These are phyloP conservation scores for Solanum clarkiae DNA, from an alignment of 257 asterid genomes.

Conservation along the genomic window DNA sequence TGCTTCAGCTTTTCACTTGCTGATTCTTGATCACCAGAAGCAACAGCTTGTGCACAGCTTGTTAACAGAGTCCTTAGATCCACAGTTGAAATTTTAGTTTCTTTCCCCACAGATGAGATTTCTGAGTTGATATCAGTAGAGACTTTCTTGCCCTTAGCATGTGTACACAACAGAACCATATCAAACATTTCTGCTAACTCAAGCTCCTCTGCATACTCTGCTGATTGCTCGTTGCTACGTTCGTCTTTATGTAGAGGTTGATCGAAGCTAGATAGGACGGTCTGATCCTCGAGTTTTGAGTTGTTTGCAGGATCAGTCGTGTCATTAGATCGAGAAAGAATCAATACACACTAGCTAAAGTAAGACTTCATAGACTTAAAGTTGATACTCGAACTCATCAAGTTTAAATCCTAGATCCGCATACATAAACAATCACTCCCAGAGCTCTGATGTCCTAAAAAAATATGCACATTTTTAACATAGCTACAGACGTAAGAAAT, in stretches of 20 bases:
- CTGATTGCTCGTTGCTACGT: not conserved
- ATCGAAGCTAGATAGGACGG: not conserved
- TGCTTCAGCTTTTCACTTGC: not conserved
- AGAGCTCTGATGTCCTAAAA: not conserved
- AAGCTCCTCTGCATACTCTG: not conserved
- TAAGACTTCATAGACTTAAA: no score
- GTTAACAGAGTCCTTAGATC: not conserved
- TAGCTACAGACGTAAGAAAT: not conserved
- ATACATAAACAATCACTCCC: not conserved
- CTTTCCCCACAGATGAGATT: not conserved
- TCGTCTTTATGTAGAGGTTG: not conserved
- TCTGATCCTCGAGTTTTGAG: not conserved
- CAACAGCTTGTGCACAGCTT: not conserved
- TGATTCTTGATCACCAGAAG: not conserved
- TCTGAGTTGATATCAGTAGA: not conserved
- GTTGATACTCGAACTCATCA: not conserved
- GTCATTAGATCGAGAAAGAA: not conserved
- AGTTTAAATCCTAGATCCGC: not conserved
- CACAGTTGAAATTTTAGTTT: not conserved
- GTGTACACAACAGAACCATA: not conserved
- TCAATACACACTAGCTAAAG: no score
- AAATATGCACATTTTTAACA: not conserved
- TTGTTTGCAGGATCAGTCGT: not conserved
- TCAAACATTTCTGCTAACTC: not conserved
- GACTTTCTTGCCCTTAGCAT: not conserved